A percentile compares a stretch with the other conserved stretches of the same genome.
Evolutionary conservation across 192 early-diverging fungal species (phyloP).

Genomic region (Piromyces finnis): DNA sequence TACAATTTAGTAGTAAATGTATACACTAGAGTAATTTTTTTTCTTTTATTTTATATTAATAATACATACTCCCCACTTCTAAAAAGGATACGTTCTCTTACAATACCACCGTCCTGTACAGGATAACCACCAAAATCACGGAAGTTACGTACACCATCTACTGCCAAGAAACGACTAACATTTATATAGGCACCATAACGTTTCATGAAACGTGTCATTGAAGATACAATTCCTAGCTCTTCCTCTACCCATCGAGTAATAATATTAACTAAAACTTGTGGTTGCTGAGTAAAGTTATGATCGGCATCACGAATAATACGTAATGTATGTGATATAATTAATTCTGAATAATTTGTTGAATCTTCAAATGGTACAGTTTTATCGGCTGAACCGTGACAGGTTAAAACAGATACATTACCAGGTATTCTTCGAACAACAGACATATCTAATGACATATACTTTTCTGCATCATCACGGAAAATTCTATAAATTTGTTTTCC

Average conservation of each 20-base stretch:
- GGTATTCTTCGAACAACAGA: background rate
- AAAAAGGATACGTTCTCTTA: background rate
- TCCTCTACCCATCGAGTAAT: background rate
- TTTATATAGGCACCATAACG: background rate
- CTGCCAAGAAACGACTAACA: background rate
- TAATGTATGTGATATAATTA: background rate
- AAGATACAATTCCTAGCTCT: background rate
- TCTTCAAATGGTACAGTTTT: background rate
- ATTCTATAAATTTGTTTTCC: background rate
- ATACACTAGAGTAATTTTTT: too few relatives aligned
- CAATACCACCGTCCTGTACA: background rate
- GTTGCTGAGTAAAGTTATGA: background rate
- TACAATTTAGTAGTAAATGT: too few relatives aligned
- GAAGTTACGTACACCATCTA: background rate
- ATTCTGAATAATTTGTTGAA: background rate
- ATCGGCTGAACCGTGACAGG: background rate
- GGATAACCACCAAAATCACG: background rate
- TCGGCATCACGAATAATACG: background rate
- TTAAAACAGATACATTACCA: background rate
- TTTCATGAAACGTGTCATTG: background rate
- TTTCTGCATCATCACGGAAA: background rate
- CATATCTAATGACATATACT: background rate
- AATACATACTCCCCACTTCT: background rate
- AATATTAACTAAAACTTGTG: background rate
- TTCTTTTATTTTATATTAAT: too few relatives aligned